A percentile compares a stretch with the other conserved stretches of the same genome.
Conservation (phyloP, 2,329 filamentous ascomycete species). For the Ustilaginoidea virens region DNA sequence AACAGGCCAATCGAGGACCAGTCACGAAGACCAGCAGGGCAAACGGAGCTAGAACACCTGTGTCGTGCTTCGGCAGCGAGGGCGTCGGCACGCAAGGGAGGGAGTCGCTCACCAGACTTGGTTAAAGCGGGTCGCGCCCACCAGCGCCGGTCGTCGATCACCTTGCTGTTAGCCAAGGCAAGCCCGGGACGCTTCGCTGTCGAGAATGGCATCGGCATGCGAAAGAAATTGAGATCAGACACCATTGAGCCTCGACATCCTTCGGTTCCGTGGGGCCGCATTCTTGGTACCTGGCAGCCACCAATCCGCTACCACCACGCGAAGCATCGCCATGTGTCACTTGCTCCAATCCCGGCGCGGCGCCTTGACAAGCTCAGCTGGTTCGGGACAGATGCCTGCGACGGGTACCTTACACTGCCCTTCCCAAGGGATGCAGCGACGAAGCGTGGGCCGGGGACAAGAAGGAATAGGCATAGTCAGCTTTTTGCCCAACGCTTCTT, state of each 20-base stretch:
- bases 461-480: constrained; percentile 1
- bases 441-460: constrained; percentile 5
- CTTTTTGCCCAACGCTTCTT: not conserved
- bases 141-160: constrained; percentile 5
- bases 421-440: constrained; percentile 7
- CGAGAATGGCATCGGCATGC: constrained; percentile 18
- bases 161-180: constrained; percentile 3
- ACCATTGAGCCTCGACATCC: constrained; percentile 11
- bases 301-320: constrained; percentile 4
- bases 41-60: constrained; percentile 19
- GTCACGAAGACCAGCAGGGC: constrained; percentile 14
- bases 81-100: constrained; percentile 22
- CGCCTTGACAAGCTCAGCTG: no score
- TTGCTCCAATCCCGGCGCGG: no score
- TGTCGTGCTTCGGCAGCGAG: constrained; percentile 11
- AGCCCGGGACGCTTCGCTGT: constrained; percentile 1
- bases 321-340: no score
- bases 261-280: constrained; percentile 12
- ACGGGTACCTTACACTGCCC: no score
- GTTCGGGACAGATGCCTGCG: no score
- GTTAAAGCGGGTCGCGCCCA: constrained; percentile 13
- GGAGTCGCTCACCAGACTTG: constrained; percentile 2
- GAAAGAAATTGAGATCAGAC: constrained; percentile 25
- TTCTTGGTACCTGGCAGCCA: constrained; percentile 13
- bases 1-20: constrained; percentile 12